Evolutionary conservation across 2,329 filamentous ascomycete genomes (phyloP).

Genomic region (Penicillium sp.): DNA sequence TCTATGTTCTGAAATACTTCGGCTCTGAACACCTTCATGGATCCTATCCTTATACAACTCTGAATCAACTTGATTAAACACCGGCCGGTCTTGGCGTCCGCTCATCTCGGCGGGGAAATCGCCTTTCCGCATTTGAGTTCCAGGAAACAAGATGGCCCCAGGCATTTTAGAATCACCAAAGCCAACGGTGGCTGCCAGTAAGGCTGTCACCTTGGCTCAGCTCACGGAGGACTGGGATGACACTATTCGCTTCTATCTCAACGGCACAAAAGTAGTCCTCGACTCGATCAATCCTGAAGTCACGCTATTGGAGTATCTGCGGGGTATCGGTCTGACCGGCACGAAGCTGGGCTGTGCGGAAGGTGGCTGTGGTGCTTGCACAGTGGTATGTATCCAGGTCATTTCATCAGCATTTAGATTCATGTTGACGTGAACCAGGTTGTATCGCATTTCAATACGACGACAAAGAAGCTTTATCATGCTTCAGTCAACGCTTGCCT

Average conservation of each 20-base stretch:
- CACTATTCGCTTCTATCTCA: conserved; percentile 87
- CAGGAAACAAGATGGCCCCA: too few species aligned
- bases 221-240: conserved; percentile 66
- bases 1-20: too few species aligned
- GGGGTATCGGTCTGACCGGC: conserved; percentile 85
- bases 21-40: too few species aligned
- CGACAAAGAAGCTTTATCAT: conserved; percentile 86
- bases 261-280: conserved; percentile 78
- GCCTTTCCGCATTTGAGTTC: too few species aligned
- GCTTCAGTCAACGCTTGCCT: conserved; percentile 94
- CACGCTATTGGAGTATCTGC: conserved; percentile 83
- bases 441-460: conserved; percentile 85
- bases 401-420: too few species aligned
- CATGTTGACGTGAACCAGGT: conserved; percentile 46
- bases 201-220: too few species aligned
- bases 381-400: conserved; percentile 52
- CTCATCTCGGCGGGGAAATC: too few species aligned
- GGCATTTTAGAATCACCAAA: conserved; percentile 46
- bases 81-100: too few species aligned
- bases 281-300: conserved; percentile 84
- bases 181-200: too few species aligned
- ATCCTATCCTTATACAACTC: too few species aligned
- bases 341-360: conserved; percentile 96
- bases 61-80: too few species aligned
- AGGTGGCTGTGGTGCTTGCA: conserved; percentile 92